Percentiles rank a stretch among this genome's conserved stretches.
These are phyloP conservation scores for Erigeron canadensis DNA, from an alignment of 129 eudicot species.

Conservation along the genomic window DNA sequence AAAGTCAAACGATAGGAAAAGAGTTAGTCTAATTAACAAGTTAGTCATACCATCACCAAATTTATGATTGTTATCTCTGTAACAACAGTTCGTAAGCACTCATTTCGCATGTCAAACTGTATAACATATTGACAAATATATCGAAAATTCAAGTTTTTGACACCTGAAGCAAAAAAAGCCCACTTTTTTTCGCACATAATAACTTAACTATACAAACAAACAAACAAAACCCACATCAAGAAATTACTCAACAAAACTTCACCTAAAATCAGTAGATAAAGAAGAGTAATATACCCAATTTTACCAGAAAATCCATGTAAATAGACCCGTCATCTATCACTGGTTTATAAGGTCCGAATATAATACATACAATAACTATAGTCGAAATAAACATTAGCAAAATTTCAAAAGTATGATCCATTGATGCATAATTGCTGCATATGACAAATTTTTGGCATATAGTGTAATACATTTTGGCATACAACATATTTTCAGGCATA, in stretches of 20 bases:
- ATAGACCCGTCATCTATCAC: no score
- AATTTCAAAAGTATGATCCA: no score
- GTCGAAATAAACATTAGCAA: no score
- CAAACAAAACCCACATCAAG: conserved; percentile 24
- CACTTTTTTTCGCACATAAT: conserved; percentile 2
- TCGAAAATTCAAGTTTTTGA: background rate
- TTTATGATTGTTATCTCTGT: background rate
- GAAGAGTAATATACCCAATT: background rate
- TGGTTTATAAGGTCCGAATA: no score
- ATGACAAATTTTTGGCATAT: no score
- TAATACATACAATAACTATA: no score
- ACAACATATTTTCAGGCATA: no score
- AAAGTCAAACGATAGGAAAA: conserved; percentile 22
- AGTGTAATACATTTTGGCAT: no score
- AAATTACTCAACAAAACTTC: background rate
- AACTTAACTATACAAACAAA: background rate
- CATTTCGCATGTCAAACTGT: conserved; percentile 4
- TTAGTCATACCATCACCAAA: background rate
- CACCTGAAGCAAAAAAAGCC: background rate
- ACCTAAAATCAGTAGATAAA: conserved; percentile 13
- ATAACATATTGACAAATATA: background rate
- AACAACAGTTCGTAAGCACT: background rate
- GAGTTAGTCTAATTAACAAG: background rate
- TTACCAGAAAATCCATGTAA: background rate
- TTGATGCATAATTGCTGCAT: no score